These are phyloP conservation scores for Chaetomium cochliodes DNA, from an alignment of 495 filamentous ascomycete species.

Conservation along the genomic window DNA sequence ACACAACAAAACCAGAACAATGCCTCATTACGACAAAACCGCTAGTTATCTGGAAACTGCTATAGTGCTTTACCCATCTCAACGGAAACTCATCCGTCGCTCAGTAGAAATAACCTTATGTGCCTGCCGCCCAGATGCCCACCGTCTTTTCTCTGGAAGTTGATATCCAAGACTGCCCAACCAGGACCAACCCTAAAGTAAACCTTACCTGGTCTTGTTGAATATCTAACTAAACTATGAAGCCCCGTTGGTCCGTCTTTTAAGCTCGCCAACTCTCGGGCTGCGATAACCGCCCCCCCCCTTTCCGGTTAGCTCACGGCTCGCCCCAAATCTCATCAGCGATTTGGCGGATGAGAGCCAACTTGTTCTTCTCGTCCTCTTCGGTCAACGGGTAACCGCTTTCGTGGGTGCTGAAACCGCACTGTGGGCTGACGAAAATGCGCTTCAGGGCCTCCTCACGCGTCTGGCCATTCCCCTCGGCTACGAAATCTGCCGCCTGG, in stretches of 20 bases:
- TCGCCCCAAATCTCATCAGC: constrained; percentile 70
- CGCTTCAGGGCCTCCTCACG: constrained; percentile 66
- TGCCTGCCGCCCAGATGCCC: background rate
- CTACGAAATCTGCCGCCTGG: constrained; percentile 69
- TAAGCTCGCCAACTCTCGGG: background rate
- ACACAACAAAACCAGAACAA: too few species aligned
- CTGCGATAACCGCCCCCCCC: too few species aligned
- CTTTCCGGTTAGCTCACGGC: constrained; percentile 39
- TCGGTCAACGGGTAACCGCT: constrained; percentile 63
- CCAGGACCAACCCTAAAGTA: background rate
- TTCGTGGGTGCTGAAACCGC: constrained; percentile 73
- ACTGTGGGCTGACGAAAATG: constrained; percentile 72
- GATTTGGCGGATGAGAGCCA: constrained; percentile 65
- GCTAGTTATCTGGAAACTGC: too few species aligned
- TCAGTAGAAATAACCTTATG: too few species aligned
- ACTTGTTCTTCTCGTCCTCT: constrained; percentile 69
- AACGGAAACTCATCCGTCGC: too few species aligned
- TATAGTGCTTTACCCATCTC: too few species aligned
- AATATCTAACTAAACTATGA: background rate
- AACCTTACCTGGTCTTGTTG: background rate
- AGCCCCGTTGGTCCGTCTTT: background rate
- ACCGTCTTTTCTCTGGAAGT: constrained; percentile 15
- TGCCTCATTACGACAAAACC: too few species aligned
- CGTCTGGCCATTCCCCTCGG: constrained; percentile 61
- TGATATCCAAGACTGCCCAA: constrained; percentile 22